phyloP scores from a whole-genome alignment of 352 stramenopile species.

The Blastocystis sp. region DNA sequence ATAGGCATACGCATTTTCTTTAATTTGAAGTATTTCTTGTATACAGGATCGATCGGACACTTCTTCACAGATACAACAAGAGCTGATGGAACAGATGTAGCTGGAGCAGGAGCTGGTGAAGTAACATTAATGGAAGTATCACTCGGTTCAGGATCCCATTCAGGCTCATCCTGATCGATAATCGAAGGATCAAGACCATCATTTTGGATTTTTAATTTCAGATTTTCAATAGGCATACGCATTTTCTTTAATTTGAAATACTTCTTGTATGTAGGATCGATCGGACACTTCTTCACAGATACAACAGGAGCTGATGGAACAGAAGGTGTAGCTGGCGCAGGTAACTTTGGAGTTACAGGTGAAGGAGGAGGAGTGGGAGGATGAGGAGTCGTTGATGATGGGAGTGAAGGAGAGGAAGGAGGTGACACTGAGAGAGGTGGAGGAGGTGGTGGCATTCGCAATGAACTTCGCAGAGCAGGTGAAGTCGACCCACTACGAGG shows the following conservation, averaged over 20 bases:
- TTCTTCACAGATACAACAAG: not conserved
- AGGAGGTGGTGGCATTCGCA: not conserved
- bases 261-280: slow-evolving; percentile 72
- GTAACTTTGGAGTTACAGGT: not conserved
- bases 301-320: slow-evolving; percentile 74
- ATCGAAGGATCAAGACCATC: slow-evolving; percentile 76
- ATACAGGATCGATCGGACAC: slow-evolving; percentile 73
- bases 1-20: slow-evolving; percentile 79
- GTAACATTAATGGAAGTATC: slow-evolving; percentile 73
- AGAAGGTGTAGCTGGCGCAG: not conserved
- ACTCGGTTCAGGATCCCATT: not conserved
- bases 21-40: slow-evolving; percentile 83
- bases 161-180: slow-evolving; percentile 71
- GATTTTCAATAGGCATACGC: slow-evolving; percentile 78
- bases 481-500: not conserved
- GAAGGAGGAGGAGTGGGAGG: not conserved
- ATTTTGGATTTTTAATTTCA: slow-evolving; percentile 79
- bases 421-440: not conserved
- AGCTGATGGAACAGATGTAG: not conserved
- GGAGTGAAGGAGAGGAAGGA: not conserved
- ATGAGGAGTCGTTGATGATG: not conserved
- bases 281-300: slow-evolving; percentile 76
- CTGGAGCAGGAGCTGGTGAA: slow-evolving; percentile 69
- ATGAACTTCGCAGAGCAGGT: not conserved
- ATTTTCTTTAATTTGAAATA: slow-evolving; percentile 82